phyloP scores from a whole-genome alignment of 495 filamentous ascomycete genomes.

The Penicillium daleae region DNA sequence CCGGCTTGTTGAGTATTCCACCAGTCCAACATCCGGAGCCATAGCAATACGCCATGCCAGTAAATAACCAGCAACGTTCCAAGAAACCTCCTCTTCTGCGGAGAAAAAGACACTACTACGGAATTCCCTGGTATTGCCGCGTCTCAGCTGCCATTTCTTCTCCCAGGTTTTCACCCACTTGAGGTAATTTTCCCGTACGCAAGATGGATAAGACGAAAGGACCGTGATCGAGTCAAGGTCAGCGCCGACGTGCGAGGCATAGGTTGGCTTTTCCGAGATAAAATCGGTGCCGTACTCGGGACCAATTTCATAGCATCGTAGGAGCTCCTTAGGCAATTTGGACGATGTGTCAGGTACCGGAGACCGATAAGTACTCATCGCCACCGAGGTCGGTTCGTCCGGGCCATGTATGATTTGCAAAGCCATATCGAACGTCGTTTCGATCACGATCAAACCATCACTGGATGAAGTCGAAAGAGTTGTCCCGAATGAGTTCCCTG shows the following conservation, averaged over 20 bases:
- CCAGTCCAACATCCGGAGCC: slow-evolving; percentile 20
- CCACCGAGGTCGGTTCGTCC: slow-evolving; percentile 9
- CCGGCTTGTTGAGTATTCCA: slow-evolving; percentile 15
- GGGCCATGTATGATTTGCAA: slow-evolving; percentile 15
- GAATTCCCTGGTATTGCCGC: slow-evolving; percentile 13
- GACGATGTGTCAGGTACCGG: neutral
- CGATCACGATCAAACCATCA: slow-evolving; percentile 14
- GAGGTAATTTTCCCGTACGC: slow-evolving; percentile 21
- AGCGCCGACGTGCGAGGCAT: slow-evolving; percentile 14
- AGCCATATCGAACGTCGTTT: slow-evolving; percentile 27
- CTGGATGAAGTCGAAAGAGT: slow-evolving; percentile 9
- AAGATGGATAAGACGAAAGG: slow-evolving; percentile 15
- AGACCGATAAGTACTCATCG: slow-evolving; percentile 1
- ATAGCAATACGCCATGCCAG: slow-evolving; percentile 32
- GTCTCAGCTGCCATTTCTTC: slow-evolving; percentile 16
- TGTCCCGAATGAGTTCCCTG: slow-evolving; percentile 20
- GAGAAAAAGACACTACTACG: slow-evolving; percentile 13
- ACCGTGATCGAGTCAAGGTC: slow-evolving; percentile 14
- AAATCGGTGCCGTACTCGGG: slow-evolving; percentile 29
- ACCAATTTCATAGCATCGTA: slow-evolving; percentile 25
- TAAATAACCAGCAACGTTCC: slow-evolving; percentile 31
- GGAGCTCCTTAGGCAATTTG: neutral
- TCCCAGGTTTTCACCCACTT: slow-evolving; percentile 29
- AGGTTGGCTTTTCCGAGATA: slow-evolving; percentile 17
- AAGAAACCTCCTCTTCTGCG: slow-evolving; percentile 23